These are phyloP conservation scores for Balakata baccata DNA, from an alignment of 345 rosid species.

Conservation along the genomic window DNA sequence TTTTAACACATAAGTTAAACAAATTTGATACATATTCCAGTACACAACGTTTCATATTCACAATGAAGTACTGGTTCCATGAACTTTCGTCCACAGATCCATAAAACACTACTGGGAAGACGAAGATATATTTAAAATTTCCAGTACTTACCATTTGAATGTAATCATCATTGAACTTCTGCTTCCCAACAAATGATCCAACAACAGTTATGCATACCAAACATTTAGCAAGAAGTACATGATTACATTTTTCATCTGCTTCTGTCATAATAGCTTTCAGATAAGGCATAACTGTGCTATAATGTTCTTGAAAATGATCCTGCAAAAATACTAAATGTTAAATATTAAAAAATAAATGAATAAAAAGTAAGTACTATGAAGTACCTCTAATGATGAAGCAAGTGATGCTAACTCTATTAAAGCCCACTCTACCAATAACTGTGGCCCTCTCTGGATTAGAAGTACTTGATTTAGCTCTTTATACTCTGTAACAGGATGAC, in stretches of 20 bases:
- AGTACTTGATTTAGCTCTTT: not conserved
- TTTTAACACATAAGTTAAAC: not conserved
- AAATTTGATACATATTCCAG: not conserved
- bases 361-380: not conserved
- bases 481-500: not conserved
- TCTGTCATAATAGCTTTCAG: constrained; percentile 29
- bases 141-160: constrained; percentile 6
- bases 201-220: constrained; percentile 6
- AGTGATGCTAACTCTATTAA: constrained; percentile 10
- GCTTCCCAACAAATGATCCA: constrained; percentile 14
- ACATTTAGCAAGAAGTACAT: not conserved
- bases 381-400: constrained; percentile 6
- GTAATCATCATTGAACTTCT: constrained; percentile 4
- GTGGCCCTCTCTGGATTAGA: constrained; percentile 2
- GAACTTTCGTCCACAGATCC: not conserved
- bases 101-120: not conserved
- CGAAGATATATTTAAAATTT: not conserved
- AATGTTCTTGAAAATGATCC: constrained; percentile 26
- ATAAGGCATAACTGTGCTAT: constrained; percentile 35
- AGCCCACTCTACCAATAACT: constrained; percentile 1
- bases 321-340: not conserved
- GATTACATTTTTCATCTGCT: constrained; percentile 15
- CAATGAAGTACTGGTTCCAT: not conserved
- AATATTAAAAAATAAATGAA: not conserved
- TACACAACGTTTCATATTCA: not conserved